A percentile compares a stretch with the other conserved stretches of the same genome.
phyloP scores from a whole-genome alignment of 2,329 filamentous ascomycete species.

The Trichophyton simii region DNA sequence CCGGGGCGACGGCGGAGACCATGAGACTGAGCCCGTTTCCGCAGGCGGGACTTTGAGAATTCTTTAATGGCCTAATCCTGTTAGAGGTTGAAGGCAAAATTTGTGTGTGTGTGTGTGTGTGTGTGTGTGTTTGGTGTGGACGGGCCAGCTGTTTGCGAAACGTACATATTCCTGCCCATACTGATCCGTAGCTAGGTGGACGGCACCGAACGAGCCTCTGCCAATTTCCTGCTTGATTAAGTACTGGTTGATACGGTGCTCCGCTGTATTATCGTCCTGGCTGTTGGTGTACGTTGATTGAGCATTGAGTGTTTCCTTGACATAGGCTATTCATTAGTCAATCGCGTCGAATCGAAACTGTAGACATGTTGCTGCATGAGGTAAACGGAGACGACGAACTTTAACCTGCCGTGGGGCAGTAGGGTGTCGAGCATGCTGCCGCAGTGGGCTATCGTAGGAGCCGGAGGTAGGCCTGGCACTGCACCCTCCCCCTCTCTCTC shows the following conservation, averaged over 20 bases:
- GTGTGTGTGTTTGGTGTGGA: neutral
- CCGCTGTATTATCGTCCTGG: conserved; percentile 64
- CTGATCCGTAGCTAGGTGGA: conserved; percentile 81
- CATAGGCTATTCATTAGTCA: conserved; percentile 1
- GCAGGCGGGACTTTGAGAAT: conserved; percentile 83
- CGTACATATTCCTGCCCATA: conserved; percentile 86
- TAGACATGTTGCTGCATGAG: neutral
- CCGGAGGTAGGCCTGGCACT: conserved; percentile 8
- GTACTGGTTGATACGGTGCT: conserved; percentile 91
- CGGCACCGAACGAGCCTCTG: conserved; percentile 87
- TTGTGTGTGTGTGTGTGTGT: neutral
- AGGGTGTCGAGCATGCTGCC: conserved; percentile 44
- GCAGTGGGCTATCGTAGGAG: conserved; percentile 12
- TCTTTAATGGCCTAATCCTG: conserved; percentile 73
- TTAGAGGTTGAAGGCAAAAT: neutral
- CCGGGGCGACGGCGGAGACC: conserved; percentile 54
- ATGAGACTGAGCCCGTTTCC: conserved; percentile 82
- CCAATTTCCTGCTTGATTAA: conserved; percentile 89
- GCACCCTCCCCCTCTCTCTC: neutral
- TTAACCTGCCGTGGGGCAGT: conserved; percentile 52
- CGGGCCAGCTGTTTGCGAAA: neutral
- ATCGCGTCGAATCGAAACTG: neutral
- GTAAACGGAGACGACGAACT: conserved; percentile 27
- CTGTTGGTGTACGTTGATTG: conserved; percentile 76
- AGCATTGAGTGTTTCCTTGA: conserved; percentile 74